These are phyloP conservation scores for Persicaria maculosa DNA, from an alignment of 148 eudicot species.

Conservation along the genomic window DNA sequence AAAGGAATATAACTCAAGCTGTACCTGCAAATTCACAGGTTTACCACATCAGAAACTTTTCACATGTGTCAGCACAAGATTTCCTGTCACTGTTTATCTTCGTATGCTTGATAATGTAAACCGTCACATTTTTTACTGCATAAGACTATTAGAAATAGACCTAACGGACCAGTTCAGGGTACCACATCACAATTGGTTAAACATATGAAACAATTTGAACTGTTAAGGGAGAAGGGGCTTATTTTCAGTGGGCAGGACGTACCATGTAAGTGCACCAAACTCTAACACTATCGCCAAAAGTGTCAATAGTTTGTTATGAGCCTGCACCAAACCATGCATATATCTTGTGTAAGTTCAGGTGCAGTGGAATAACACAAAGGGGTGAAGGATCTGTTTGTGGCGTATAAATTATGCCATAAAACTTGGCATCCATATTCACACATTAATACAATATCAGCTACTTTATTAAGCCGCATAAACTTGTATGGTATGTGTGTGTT, in stretches of 20 bases:
- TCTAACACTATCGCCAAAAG: constrained; percentile 74
- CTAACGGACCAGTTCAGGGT: too few relatives aligned
- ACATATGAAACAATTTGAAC: not conserved
- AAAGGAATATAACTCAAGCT: constrained; percentile 94
- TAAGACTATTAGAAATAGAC: too few relatives aligned
- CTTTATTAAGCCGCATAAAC: too few relatives aligned
- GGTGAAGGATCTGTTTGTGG: too few relatives aligned
- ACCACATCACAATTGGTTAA: not conserved
- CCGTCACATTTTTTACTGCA: not conserved
- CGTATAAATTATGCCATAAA: too few relatives aligned
- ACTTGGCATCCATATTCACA: too few relatives aligned
- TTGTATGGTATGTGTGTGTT: too few relatives aligned
- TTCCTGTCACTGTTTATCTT: not conserved
- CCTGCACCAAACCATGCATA: constrained; percentile 33
- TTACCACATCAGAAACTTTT: not conserved
- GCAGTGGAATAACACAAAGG: not conserved
- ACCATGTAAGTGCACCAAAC: constrained; percentile 85
- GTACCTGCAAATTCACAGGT: constrained; percentile 48
- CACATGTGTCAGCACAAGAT: not conserved
- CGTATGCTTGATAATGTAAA: not conserved
- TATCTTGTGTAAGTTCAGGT: not conserved
- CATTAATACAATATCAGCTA: too few relatives aligned
- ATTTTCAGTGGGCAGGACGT: constrained; percentile 14
- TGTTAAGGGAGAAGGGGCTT: not conserved
- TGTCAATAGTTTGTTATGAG: constrained; percentile 86